phyloP scores from a whole-genome alignment of 768 basidiomycete species.

The Rubroboletus pulcherrimus region DNA sequence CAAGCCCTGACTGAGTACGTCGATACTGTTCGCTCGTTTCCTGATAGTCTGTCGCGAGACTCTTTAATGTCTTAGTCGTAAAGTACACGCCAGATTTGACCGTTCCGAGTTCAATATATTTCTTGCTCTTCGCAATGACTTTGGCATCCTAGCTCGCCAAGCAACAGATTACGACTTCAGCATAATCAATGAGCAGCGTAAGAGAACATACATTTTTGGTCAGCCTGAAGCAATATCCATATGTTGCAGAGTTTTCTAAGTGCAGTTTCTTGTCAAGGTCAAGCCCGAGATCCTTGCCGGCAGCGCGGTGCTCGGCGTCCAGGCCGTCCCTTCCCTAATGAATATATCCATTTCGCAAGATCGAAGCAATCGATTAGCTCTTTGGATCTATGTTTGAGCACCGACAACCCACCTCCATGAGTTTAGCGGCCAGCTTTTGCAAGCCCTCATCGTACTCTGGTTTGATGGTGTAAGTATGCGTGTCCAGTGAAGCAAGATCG shows the following conservation, averaged over 20 bases:
- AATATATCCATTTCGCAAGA: neutral
- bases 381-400: neutral
- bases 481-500: constrained; percentile 80
- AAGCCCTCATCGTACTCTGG: constrained; percentile 84
- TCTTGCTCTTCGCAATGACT: constrained; percentile 53
- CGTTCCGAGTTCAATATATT: constrained; percentile 81
- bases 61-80: constrained; percentile 72
- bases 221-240: constrained; percentile 90
- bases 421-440: constrained; percentile 59
- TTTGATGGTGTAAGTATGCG: constrained; percentile 87
- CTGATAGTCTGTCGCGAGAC: constrained; percentile 65
- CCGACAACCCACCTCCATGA: constrained; percentile 46
- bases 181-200: neutral
- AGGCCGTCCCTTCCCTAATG: constrained; percentile 66
- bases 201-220: constrained; percentile 74
- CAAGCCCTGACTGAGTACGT: constrained; percentile 73
- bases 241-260: constrained; percentile 83
- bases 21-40: constrained; percentile 68
- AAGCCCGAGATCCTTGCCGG: constrained; percentile 66
- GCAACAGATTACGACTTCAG: neutral
- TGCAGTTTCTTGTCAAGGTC: constrained; percentile 95
- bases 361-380: neutral
- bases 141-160: constrained; percentile 66
- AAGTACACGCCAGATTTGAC: constrained; percentile 88
- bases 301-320: constrained; percentile 73